A percentile compares a stretch with the other conserved stretches of the same genome.
Evolutionary conservation across 2,329 filamentous ascomycete genomes (phyloP).

Genomic region (Colletotrichum liriopes): DNA sequence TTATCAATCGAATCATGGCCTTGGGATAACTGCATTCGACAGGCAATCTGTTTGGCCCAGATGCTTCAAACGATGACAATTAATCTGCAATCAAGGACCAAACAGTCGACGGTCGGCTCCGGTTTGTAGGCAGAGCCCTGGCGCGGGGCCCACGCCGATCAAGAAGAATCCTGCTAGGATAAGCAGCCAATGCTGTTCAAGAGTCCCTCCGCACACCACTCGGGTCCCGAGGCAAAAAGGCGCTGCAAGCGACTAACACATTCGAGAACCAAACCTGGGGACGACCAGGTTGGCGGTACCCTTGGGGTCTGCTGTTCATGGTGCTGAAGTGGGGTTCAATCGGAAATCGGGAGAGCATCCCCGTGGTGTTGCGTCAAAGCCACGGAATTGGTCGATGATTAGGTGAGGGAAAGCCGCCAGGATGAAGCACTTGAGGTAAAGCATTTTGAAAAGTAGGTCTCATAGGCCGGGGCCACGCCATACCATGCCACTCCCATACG

Average conservation of each 20-base stretch:
- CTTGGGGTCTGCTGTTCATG: conserved; percentile 31
- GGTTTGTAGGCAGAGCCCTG: conserved; percentile 8
- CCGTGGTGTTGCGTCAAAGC: conserved; percentile 31
- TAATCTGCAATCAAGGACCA: neutral
- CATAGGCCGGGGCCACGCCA: conserved; percentile 22
- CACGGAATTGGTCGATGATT: conserved; percentile 8
- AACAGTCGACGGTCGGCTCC: conserved; percentile 18
- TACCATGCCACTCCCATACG: conserved; percentile 29
- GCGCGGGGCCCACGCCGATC: conserved; percentile 19
- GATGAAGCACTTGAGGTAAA: conserved; percentile 7
- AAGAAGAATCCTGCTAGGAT: neutral
- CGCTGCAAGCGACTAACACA: conserved; percentile 18
- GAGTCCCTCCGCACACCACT: neutral
- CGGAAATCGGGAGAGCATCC: conserved; percentile 37
- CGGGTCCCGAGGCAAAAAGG: conserved; percentile 2
- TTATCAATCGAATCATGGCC: conserved; percentile 17
- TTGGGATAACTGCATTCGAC: conserved; percentile 24
- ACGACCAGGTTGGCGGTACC: conserved; percentile 38
- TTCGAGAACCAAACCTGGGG: conserved; percentile 27
- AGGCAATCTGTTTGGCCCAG: conserved; percentile 2
- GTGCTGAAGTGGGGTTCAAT: conserved; percentile 26
- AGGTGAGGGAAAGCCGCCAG: conserved; percentile 14
- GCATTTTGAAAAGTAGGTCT: neutral
- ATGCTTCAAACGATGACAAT: neutral
- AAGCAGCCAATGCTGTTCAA: conserved; percentile 18